phyloP scores from a whole-genome alignment of 2,329 filamentous ascomycete genomes.

The Aureobasidium lini region DNA sequence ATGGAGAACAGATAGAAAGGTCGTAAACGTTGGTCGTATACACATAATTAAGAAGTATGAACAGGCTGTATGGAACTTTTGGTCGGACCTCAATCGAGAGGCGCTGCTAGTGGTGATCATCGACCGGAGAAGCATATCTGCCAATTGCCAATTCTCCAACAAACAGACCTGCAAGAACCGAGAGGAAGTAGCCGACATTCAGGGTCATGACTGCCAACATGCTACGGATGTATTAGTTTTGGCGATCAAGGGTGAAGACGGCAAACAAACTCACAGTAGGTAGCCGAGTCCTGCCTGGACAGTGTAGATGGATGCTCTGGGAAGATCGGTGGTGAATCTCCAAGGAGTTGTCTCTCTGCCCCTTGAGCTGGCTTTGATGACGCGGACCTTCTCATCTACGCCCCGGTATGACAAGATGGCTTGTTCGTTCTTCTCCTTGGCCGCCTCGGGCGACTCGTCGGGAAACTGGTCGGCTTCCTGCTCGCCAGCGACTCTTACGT shows the following conservation, averaged over 20 bases:
- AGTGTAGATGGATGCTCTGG: conserved; percentile 63
- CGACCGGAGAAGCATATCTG: conserved; percentile 49
- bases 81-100: background rate
- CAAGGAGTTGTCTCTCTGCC: conserved; percentile 58
- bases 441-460: conserved; percentile 12
- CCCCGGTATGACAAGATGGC: conserved; percentile 67
- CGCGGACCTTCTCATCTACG: conserved; percentile 69
- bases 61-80: background rate
- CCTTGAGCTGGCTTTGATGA: conserved; percentile 52
- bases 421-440: conserved; percentile 47
- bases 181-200: conserved; percentile 79
- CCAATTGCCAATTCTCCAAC: conserved; percentile 78
- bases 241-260: conserved; percentile 16
- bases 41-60: background rate
- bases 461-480: conserved; percentile 30
- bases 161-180: conserved; percentile 71
- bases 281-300: conserved; percentile 72
- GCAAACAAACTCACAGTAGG: conserved; percentile 60
- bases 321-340: conserved; percentile 71
- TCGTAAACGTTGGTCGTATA: background rate
- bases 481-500: conserved; percentile 63
- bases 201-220: conserved; percentile 91
- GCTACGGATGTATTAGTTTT: conserved; percentile 39
- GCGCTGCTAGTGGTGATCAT: conserved; percentile 2
- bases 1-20: background rate